Evolutionary conservation across 1,139 yeast genomes (phyloP), one percentile per base, ranked within the genome.

Genomic region (Chernovozyma sophiae-reginae): DNA sequence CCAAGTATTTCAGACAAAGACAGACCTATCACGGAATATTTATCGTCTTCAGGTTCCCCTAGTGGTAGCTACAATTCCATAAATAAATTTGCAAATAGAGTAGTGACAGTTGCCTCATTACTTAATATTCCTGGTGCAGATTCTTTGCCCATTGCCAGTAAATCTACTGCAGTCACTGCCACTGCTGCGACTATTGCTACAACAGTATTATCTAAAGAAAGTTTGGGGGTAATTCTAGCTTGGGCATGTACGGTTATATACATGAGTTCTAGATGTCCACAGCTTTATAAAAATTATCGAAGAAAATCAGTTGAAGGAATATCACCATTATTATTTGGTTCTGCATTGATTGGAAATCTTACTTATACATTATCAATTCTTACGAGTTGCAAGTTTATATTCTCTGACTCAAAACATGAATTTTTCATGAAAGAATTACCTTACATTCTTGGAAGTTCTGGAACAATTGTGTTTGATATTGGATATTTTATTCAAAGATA

Each of bases 241-340:
- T 92, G 96, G 95, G 55, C 75, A 4, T 87, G 96, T 46, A 86
- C 96, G 0, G 49, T 62, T 7, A 78, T 86, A 36, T 90, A 92
- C 54, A 72, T 89, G 40, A 62, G 78, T 8, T 86, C 96, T 2
- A 68, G 98, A 44, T 64, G 89, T 36, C 98, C 98, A 0, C 98
- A 90, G 54, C 63, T 90, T 32, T 64, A 73, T 55, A 86, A 85
- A 50, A 90, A 90, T 60, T 80, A 79, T 55, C 55, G 65, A 42
- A 67, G 95, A 33, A 81, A 82, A 52, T 82, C 96, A 3, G 92
- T 95, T 0, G 81, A 81, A 31, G 97, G 97, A 3, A 68, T 89
- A 2, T 83, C 96, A 2, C 83, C 94, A 24, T 62, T 86, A 40
- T 67, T 90, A 25, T 87, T 92, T 54, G 74, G 77, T 3, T 80